These are phyloP conservation scores for Protomyces gravidus DNA, from an alignment of 1,139 yeast genomes.

Conservation along the genomic window DNA sequence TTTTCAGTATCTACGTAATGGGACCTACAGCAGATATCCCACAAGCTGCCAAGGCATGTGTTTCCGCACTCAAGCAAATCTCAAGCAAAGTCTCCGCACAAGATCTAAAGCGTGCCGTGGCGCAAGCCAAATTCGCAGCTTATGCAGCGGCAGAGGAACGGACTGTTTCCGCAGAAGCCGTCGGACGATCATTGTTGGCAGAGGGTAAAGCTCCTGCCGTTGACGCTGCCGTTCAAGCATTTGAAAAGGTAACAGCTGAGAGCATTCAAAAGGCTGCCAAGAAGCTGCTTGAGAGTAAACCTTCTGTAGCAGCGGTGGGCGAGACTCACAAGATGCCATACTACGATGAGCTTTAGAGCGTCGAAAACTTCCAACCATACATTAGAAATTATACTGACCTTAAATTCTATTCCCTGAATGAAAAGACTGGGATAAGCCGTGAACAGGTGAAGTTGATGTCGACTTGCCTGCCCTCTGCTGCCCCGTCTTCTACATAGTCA, in stretches of 20 bases:
- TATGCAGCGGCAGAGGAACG: conserved; percentile 44
- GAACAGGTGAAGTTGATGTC: not conserved
- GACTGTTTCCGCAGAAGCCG: conserved; percentile 36
- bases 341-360: conserved; percentile 64
- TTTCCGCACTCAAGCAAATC: conserved; percentile 37
- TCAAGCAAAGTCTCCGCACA: conserved; percentile 38
- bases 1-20: conserved; percentile 66
- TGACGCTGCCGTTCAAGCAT: conserved; percentile 37
- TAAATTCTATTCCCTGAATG: not conserved
- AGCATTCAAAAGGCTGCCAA: conserved; percentile 51
- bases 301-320: conserved; percentile 89
- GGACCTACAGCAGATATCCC: conserved; percentile 56
- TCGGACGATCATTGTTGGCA: conserved; percentile 38
- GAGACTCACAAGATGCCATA: conserved; percentile 81
- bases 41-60: conserved; percentile 55
- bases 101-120: conserved; percentile 48
- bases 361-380: not conserved
- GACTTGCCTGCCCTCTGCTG: not conserved
- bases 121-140: conserved; percentile 45
- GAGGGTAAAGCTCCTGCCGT: conserved; percentile 34
- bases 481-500: not conserved
- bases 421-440: not conserved
- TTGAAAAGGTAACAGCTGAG: conserved; percentile 44
- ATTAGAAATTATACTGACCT: not conserved
- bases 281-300: conserved; percentile 55